These are phyloP conservation scores for Alloteropsis semialata DNA, from an alignment of 176 grass and related monocot species.

Conservation along the genomic window DNA sequence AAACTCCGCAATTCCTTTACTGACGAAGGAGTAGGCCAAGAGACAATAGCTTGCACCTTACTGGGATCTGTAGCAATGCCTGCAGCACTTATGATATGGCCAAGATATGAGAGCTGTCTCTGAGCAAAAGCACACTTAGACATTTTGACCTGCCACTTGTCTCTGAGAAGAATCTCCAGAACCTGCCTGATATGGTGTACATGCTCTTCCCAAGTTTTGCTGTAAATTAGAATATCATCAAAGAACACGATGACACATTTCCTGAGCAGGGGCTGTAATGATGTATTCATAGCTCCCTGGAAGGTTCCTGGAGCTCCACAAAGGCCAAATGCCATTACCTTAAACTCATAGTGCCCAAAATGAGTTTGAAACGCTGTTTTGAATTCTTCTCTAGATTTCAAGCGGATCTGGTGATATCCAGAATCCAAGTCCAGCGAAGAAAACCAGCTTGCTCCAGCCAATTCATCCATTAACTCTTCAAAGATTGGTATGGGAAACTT, in stretches of 20 bases:
- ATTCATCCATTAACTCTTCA: not conserved
- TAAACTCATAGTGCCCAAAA: not conserved
- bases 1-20: no score
- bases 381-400: not conserved
- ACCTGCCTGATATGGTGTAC: fast-evolving
- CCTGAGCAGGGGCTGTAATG: fast-evolving
- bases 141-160: not conserved
- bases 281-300: not conserved
- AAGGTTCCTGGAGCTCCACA: fast-evolving
- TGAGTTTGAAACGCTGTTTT: not conserved
- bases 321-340: not conserved
- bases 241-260: not conserved
- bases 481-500: fast-evolving
- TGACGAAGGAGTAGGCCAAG: no score
- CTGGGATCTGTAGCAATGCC: no score
- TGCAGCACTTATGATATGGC: fast-evolving
- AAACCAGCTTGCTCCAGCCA: no score
- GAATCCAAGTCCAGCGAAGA: no score
- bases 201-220: not conserved
- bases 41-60: no score
- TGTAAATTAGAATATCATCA: not conserved
- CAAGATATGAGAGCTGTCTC: fast-evolving
- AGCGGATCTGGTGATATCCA: no score
- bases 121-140: not conserved
- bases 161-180: fast-evolving